Evolutionary conservation across 2,329 filamentous ascomycete species (phyloP).

Genomic region (Blastomyces parvus): DNA sequence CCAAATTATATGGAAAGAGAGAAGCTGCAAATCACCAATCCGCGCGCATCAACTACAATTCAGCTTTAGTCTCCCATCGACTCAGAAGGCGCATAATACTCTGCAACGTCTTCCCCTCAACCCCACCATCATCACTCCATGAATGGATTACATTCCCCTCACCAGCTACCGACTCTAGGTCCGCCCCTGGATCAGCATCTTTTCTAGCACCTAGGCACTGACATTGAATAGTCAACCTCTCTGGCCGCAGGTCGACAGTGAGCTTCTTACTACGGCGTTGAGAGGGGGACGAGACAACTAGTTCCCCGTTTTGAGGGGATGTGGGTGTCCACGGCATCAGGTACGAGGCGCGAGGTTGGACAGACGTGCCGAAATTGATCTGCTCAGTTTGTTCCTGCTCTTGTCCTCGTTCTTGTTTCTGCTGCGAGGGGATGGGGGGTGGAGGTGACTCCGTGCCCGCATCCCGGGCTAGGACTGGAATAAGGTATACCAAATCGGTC

Average conservation of each 20-base stretch:
- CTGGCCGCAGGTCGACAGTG: conserved; percentile 23
- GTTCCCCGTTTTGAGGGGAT: conserved; percentile 30
- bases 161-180: neutral
- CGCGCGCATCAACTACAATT: neutral
- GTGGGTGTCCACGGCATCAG: conserved; percentile 15
- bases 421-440: neutral
- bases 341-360: neutral
- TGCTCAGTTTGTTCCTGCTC: conserved; percentile 1
- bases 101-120: neutral
- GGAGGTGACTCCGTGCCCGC: neutral
- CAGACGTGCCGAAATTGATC: neutral
- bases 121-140: neutral
- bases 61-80: neutral
- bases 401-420: neutral
- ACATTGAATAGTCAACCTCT: conserved; percentile 20
- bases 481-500: conserved; percentile 30
- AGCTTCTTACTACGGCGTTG: conserved; percentile 25
- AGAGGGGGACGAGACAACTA: conserved; percentile 19
- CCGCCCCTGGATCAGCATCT: neutral
- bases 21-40: neutral
- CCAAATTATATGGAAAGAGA: neutral
- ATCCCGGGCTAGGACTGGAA: conserved; percentile 18
- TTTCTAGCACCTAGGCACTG: neutral
- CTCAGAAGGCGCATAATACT: neutral
- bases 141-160: neutral